Evolutionary conservation across 805 yeast species (phyloP), one percentile per base, ranked within the genome.

Genomic region (Yamadazyma kitorensis): DNA sequence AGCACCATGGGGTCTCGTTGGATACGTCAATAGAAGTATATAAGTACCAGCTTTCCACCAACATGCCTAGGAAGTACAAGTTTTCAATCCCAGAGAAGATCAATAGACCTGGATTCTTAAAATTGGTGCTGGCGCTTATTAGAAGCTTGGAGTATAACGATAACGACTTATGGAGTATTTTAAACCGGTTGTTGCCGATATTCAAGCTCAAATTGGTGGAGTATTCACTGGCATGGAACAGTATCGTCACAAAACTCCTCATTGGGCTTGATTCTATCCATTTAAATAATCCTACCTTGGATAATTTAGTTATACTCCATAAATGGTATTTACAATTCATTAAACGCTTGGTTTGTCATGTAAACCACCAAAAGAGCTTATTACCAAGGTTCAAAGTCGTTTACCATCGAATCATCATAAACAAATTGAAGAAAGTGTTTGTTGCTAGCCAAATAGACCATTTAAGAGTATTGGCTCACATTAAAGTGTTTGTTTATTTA

Each of bases 271-370:
- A 24, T 8, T 17, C 12, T 3, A n/a, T 31, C 4, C 24, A 23
- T n/a, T 17, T 15, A 2, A 9, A 31, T 31, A 16, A 7, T 17
- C 27, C 34, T 6, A 4, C 6, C 3, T 4, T 16, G 3, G 11
- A 24, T 5, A 10, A 12, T 17, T 4, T 31, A 6, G 16, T n/a
- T 17, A 17, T 16, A 12, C 23, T 31, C 27, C 23, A 23, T 5
- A 23, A 31, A 13, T 31, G 34, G 34, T 31, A 24, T 31, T 31
- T 31, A 24, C 17, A 11, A 6, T 24, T 31, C 16, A 31, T 31
- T 4, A 24, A 24, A 16, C 23, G 6, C n/a, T n/a, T n/a, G n/a
- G n/a, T n/a, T n/a, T n/a, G n/a, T n/a, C 27, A 29, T 29, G 10
- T 22, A 11, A 15, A 8, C 9, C 11, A 29, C 3, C 33, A 29